Percentiles rank a stretch among this genome's conserved stretches.
Evolutionary conservation across 306 rosid genomes (phyloP).

Genomic region (Datisca glomerata): DNA sequence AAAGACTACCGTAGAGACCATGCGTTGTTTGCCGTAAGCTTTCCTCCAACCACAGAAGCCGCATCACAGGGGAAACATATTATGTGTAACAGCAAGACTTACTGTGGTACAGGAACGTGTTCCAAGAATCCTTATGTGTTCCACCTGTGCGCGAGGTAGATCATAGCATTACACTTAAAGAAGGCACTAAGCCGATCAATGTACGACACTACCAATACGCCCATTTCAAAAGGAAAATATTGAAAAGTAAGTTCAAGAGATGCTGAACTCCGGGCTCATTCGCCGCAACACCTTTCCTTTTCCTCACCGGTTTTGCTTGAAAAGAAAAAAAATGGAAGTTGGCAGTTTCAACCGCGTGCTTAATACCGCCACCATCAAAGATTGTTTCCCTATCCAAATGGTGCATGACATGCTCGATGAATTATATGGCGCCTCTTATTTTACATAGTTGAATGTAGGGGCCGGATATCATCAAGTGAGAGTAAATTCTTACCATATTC

Average conservation of each 20-base stretch:
- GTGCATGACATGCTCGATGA: no score
- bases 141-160: not conserved
- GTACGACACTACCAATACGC: not conserved
- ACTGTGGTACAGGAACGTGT: no score
- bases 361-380: not conserved
- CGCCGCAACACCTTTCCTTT: not conserved
- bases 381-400: not conserved
- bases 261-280: not conserved
- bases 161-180: not conserved
- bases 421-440: not conserved
- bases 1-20: no score
- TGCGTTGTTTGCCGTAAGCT: no score
- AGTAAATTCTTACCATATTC: no score
- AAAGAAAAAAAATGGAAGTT: not conserved
- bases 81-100: no score
- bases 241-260: not conserved
- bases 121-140: no score
- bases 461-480: no score
- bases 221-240: no score
- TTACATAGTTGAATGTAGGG: not conserved
- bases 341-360: not conserved
- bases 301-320: not conserved
- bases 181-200: not conserved
- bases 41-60: no score
- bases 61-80: no score